Base-by-base conservation (phyloP, 2,329 filamentous ascomycete species). In the Calonectria multiphialidica region DNA sequence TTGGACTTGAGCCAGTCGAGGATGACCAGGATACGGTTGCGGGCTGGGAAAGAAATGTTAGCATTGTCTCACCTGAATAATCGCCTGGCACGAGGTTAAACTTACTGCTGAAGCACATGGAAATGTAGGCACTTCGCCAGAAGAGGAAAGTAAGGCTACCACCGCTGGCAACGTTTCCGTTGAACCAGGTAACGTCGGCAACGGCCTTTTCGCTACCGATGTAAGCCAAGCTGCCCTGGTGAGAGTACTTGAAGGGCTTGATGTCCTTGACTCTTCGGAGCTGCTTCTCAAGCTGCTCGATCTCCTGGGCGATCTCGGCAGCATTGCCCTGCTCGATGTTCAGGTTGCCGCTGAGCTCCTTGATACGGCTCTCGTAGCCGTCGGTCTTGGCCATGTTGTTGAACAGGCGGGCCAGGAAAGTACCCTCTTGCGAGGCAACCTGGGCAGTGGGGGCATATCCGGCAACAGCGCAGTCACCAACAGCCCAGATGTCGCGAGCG, bases 101-200 rank as follows among this genome's bases (percentile, higher is more conserved):
- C 95, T 92, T 90, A 97, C 95, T 96, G 92, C 96, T 98, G 86
- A 99, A 99, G 91, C 96, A 98, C 97, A 99, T 99, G 90, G 95
- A 98, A 84, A 99, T 88, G 86, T 99, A 99, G 68, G 96, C 97
- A 82, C 94, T 97, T 84, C 96, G 91, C 97, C 97, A 99, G 92
- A 99, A 99, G 78, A 98, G 91, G 87, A 98, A 99, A 69, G 97
- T 99, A 86, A 98, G 88, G 80, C 93, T 95, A 83, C 97, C 97
- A 82, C 96, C 97, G 55, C 93, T 95, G 74, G 97, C 96, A 80
- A 99, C 90, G 88, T 98, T 99, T 77, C 97, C 97, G 81, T 97
- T 97, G 87, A 97, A 92, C 96, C 97, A 99, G 83, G 92, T 94
- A 81, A 99, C 95, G 86, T 99, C 97, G 74, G 97, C 97, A 71